Base-by-base conservation (phyloP, 352 stramenopile species). In the Pythium apleroticum region DNA sequence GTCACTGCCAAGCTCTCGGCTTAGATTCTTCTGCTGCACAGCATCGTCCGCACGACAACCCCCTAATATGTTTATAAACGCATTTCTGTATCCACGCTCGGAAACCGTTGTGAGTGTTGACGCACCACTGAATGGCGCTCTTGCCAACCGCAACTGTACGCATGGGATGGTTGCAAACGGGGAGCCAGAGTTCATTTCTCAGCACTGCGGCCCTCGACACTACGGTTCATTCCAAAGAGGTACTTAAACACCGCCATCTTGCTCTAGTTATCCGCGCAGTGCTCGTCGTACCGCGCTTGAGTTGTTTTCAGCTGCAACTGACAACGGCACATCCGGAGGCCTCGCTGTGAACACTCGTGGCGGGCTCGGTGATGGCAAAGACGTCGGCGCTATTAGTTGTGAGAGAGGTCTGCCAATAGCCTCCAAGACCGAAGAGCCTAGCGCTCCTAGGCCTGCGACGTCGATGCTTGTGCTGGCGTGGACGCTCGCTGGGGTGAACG, bases 1-100 rank as follows among this genome's bases (percentile, higher is more conserved):
- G 74, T 96, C 19, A 75, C 86, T 48, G 91, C 86, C 74, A 95
- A 94, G 67, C 71, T 97, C 7, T 73, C 84, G 14, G 73, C 68
- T 43, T 83, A 50, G 43, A 50, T 50, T 50, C 30, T 50, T 50
- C 30, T 50, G 43, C 6, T 22, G 15, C 19, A 9, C 37, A 6
- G 12, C 10, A 2, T 22, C 37, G 37, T 46, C 37, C 12, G 3
- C 12, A 22, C 5, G 15, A 46, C 35, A 7, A 41, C 17, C 17
- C 37, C 37, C 37, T 46, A 46, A 46, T 46, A 46, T 46, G 37
- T 46, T 46, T 46, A 46, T 46, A 46, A 46, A 46, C 37, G 37
- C 37, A 46, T 22, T 46, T 46, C 17, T 22, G 19, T 46, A 46
- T 41, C 11, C 30, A 33, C 30, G 4, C 30, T 33, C 30, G n/a